Percentiles rank a stretch among this genome's conserved stretches.
Conservation (phyloP, 2,329 filamentous ascomycete genomes). For the Alternaria brassicae region DNA sequence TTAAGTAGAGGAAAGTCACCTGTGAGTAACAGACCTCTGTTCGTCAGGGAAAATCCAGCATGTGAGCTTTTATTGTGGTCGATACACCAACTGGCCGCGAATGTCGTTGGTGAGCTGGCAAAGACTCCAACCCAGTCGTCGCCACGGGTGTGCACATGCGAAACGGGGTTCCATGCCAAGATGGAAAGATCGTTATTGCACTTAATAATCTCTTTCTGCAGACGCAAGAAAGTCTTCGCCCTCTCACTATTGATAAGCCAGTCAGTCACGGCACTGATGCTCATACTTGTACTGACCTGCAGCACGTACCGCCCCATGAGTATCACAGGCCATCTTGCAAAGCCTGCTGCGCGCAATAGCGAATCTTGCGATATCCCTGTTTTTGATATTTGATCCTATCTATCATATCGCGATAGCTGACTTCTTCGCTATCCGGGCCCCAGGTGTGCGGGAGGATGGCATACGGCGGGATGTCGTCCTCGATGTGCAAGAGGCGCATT, state of each 20-base stretch:
- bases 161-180: constrained; percentile 4
- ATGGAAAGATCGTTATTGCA: constrained; percentile 12
- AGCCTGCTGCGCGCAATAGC: constrained; percentile 20
- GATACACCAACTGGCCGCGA: fast-evolving
- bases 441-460: constrained; percentile 30
- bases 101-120: not conserved
- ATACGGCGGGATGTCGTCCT: constrained; percentile 10
- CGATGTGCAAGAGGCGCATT: constrained; percentile 23
- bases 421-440: constrained; percentile 16
- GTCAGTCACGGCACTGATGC: too few species aligned
- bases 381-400: constrained; percentile 1
- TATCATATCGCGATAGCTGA: constrained; percentile 15
- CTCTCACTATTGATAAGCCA: constrained; percentile 44
- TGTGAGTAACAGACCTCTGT: not conserved
- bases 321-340: constrained; percentile 16
- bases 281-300: constrained; percentile 20
- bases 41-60: not conserved
- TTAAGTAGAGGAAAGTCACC: too few species aligned
- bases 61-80: fast-evolving
- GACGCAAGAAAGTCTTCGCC: constrained; percentile 9
- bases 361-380: constrained; percentile 15
- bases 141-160: not conserved
- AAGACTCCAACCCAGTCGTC: not conserved
- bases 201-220: constrained; percentile 16
- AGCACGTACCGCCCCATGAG: constrained; percentile 28